Conservation (phyloP, 2,329 filamentous ascomycete species). For the Apiospora saccharicola region DNA sequence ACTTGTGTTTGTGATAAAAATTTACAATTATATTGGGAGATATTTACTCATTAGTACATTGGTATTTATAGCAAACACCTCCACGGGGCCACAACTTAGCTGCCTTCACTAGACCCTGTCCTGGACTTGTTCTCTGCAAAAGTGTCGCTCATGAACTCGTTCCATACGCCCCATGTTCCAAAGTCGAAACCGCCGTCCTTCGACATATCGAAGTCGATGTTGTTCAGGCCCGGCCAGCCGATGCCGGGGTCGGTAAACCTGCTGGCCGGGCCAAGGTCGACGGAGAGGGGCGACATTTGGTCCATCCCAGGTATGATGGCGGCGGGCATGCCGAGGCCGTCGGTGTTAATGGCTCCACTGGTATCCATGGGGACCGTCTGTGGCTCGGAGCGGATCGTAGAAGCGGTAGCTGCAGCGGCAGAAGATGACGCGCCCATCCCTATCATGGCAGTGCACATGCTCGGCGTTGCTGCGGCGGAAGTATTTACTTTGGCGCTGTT, state of each 20-base stretch:
- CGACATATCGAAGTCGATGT: constrained; percentile 1
- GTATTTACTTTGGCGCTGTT: not conserved
- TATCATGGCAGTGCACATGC: not conserved
- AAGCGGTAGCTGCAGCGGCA: not conserved
- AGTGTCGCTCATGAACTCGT: constrained; percentile 53
- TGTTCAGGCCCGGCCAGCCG: constrained; percentile 3
- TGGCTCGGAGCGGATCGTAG: not conserved
- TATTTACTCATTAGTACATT: not conserved
- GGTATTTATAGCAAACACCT: not conserved
- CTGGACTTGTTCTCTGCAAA: constrained; percentile 41
- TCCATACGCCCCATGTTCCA: constrained; percentile 49
- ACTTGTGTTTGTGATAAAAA: not conserved
- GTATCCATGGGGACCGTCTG: not conserved
- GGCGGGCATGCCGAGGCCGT: not conserved
- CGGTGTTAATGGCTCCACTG: not conserved
- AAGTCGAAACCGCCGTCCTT: constrained; percentile 21
- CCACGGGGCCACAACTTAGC: not conserved
- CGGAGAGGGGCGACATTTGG: not conserved
- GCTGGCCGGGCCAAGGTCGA: not conserved
- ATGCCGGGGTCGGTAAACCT: constrained; percentile 6
- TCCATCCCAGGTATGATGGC: not conserved
- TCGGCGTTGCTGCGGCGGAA: not conserved
- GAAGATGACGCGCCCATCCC: not conserved
- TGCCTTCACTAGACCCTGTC: constrained; percentile 37
- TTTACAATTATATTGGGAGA: not conserved